Conservation (phyloP, 257 asterid species). For the Ilex asprella region DNA sequence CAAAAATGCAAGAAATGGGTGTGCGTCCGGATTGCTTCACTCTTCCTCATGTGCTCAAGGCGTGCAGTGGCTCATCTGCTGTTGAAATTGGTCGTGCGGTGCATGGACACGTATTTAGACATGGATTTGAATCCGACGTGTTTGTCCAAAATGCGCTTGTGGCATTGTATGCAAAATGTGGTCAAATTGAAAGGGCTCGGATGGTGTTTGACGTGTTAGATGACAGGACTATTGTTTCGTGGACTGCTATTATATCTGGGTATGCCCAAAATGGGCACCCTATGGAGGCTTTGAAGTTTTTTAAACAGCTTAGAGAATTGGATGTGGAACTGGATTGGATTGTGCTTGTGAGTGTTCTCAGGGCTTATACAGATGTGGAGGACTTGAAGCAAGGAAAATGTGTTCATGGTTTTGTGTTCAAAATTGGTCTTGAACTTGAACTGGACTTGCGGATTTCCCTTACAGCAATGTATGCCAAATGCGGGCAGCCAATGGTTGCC, state of each 20-base stretch:
- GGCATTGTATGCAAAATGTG: constrained; percentile 47
- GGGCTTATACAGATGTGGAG: constrained; percentile 48
- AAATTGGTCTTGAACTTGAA: constrained; percentile 43
- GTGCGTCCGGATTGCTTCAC: constrained; percentile 56
- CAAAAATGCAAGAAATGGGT: constrained; percentile 36
- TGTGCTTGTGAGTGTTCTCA: constrained; percentile 42
- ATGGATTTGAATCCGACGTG: constrained; percentile 36
- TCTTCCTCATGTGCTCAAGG: constrained; percentile 49
- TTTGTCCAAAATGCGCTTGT: constrained; percentile 52
- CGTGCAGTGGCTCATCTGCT: constrained; percentile 41
- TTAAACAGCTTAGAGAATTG: constrained; percentile 42
- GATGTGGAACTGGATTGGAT: constrained; percentile 49
- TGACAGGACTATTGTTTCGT: constrained; percentile 36
- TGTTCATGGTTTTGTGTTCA: constrained; percentile 43
- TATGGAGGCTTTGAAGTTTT: constrained; percentile 40
- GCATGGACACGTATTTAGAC: constrained; percentile 46
- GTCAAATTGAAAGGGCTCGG: constrained; percentile 25
- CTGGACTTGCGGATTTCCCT: constrained; percentile 46
- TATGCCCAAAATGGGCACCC: constrained; percentile 40
- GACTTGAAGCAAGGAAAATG: constrained; percentile 50
- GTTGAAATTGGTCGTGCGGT: constrained; percentile 37
- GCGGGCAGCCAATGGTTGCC: constrained; percentile 42
- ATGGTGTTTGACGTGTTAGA: constrained; percentile 33
- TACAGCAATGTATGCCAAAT: constrained; percentile 48
- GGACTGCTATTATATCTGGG: constrained; percentile 63